Percentiles rank a stretch among this genome's conserved stretches.
Conservation (phyloP, 495 filamentous ascomycete genomes). For the Penicillium cinerascens region DNA sequence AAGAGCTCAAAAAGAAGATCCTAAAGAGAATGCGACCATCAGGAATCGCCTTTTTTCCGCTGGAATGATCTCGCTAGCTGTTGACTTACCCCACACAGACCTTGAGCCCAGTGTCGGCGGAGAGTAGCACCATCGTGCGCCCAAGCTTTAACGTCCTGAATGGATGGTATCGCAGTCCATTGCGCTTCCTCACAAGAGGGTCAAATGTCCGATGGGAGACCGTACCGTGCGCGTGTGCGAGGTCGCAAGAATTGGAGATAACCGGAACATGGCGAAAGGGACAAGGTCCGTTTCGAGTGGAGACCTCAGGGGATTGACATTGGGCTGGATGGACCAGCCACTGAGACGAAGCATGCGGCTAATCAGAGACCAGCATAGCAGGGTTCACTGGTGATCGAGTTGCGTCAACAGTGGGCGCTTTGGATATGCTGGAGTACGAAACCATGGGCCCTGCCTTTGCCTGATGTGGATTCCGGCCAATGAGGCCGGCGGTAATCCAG, state of each 20-base stretch:
- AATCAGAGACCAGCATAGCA: constrained; percentile 8
- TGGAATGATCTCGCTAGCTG: neutral
- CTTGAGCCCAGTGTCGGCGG: constrained; percentile 34
- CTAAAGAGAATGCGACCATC: constrained; percentile 19
- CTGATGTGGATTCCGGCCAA: constrained; percentile 7
- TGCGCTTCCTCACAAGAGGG: constrained; percentile 3
- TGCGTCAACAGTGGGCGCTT: constrained; percentile 19
- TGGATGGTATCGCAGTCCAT: constrained; percentile 11
- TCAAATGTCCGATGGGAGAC: neutral
- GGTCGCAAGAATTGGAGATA: neutral
- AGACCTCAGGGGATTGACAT: constrained; percentile 23
- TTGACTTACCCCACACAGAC: constrained; percentile 37
- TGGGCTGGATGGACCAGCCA: neutral
- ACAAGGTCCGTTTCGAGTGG: constrained; percentile 12
- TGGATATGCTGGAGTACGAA: constrained; percentile 11
- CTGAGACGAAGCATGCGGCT: neutral
- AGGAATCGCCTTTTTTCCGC: neutral
- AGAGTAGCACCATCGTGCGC: constrained; percentile 31
- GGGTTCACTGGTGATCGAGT: constrained; percentile 16
- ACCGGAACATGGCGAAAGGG: constrained; percentile 2
- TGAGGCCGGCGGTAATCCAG: neutral
- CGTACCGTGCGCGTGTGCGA: neutral
- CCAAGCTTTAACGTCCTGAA: constrained; percentile 8
- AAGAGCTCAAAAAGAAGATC: constrained; percentile 34
- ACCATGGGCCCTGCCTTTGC: constrained; percentile 13